Percentiles rank a stretch among this genome's conserved stretches.
Conservation (phyloP, 768 basidiomycete species). For the Suillus discolor region DNA sequence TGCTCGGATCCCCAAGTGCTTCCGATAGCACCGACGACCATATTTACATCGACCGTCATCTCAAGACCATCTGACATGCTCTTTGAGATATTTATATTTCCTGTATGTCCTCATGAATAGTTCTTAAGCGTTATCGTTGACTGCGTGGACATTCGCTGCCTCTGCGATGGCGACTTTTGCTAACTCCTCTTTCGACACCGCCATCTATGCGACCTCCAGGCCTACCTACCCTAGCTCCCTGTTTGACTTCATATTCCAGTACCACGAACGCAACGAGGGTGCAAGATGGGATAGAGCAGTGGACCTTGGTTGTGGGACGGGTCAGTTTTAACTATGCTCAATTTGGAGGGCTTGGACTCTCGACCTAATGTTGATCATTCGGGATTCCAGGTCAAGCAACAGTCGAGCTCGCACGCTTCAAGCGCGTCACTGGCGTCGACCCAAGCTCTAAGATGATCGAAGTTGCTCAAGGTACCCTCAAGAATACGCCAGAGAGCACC, state of each 20-base stretch:
- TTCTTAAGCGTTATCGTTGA: neutral
- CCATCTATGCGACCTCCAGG: slow-evolving; percentile 65
- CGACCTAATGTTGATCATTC: neutral
- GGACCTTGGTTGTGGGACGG: slow-evolving; percentile 87
- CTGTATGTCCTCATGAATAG: neutral
- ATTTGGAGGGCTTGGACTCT: neutral
- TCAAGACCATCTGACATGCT: slow-evolving; percentile 6
- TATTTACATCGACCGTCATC: neutral
- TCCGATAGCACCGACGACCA: neutral
- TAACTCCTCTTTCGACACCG: slow-evolving; percentile 67
- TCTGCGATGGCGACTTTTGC: slow-evolving; percentile 73
- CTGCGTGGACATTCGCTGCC: neutral
- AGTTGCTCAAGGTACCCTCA: slow-evolving; percentile 40
- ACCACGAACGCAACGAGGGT: slow-evolving; percentile 42
- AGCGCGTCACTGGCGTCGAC: slow-evolving; percentile 70
- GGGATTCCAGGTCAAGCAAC: slow-evolving; percentile 68
- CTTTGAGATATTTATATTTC: neutral
- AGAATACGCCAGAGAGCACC: slow-evolving; percentile 23
- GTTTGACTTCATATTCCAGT: slow-evolving; percentile 62
- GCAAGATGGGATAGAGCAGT: slow-evolving; percentile 58
- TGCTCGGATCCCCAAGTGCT: too few relatives aligned
- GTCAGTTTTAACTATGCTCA: slow-evolving; percentile 37
- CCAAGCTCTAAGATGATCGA: slow-evolving; percentile 73
- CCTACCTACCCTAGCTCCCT: slow-evolving; percentile 74
- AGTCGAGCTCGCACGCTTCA: slow-evolving; percentile 54